Conservation (phyloP, 805 yeast genomes). For the Candida quercuum region DNA sequence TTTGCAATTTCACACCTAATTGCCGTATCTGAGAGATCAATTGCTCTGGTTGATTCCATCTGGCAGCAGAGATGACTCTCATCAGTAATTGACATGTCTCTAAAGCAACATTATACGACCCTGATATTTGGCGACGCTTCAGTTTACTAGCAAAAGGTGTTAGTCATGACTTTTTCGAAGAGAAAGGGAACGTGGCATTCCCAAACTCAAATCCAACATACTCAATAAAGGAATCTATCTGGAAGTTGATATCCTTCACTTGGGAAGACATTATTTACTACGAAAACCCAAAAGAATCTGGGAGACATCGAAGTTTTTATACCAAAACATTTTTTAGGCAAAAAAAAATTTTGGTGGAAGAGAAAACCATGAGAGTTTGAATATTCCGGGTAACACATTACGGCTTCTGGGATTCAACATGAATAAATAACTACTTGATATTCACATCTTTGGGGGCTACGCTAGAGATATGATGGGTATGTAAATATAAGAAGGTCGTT, state of each 20-base stretch:
- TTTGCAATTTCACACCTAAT: slow-evolving; percentile 63
- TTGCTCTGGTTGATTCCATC: slow-evolving; percentile 79
- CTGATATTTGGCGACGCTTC: slow-evolving; percentile 79
- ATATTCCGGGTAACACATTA: too few species aligned
- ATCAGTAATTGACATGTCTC: slow-evolving; percentile 83
- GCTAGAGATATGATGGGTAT: too few species aligned
- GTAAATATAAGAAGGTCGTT: too few species aligned
- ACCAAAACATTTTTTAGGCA: too few species aligned
- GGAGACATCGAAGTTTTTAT: too few species aligned
- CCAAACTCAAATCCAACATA: slow-evolving; percentile 10
- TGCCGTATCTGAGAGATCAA: slow-evolving; percentile 65
- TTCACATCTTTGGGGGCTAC: too few species aligned
- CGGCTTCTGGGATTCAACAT: too few species aligned
- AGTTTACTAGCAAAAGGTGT: slow-evolving; percentile 32
- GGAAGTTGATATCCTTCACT: slow-evolving; percentile 31
- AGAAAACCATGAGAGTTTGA: too few species aligned
- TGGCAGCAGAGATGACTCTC: slow-evolving; percentile 82
- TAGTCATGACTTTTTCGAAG: too few species aligned
- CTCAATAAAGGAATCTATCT: slow-evolving; percentile 39
- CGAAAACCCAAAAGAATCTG: too few species aligned
- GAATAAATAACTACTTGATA: too few species aligned
- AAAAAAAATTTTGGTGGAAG: too few species aligned
- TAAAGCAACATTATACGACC: slow-evolving; percentile 77
- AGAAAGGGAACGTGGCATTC: neutral
- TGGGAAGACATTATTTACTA: slow-evolving; percentile 20